Conservation (phyloP, 345 rosid species). For the Gossypium arboreum region DNA sequence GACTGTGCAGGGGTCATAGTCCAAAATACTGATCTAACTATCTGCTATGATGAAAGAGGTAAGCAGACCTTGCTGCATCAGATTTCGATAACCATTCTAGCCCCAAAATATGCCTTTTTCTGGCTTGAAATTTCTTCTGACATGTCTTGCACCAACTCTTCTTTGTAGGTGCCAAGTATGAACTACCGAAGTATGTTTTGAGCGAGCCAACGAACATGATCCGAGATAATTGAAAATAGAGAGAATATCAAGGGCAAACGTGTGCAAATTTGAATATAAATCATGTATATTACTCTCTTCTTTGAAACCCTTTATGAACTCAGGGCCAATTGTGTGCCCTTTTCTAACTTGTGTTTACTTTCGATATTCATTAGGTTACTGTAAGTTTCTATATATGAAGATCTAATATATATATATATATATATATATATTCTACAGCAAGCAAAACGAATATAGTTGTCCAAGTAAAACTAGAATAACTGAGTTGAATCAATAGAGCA, state of each 20-base stretch:
- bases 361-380: not conserved
- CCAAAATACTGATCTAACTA: slow-evolving; percentile 66
- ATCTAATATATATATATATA: too few relatives aligned
- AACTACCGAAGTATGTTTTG: slow-evolving; percentile 74
- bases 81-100: not conserved
- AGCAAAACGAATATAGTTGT: not conserved
- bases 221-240: slow-evolving; percentile 36
- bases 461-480: not conserved
- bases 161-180: slow-evolving; percentile 73
- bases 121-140: not conserved
- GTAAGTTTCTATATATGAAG: not conserved
- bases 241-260: not conserved
- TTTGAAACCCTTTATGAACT: slow-evolving; percentile 1
- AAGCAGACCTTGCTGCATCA: not conserved
- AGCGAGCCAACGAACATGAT: slow-evolving; percentile 88
- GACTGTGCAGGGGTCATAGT: slow-evolving; percentile 79
- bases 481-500: not conserved
- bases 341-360: not conserved
- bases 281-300: slow-evolving; percentile 24
- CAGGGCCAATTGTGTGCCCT: not conserved
- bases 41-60: slow-evolving; percentile 91
- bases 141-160: not conserved
- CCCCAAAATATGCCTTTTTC: not conserved
- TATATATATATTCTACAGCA: not conserved
- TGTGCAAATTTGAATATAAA: slow-evolving; percentile 21